Conservation (phyloP, 495 filamentous ascomycete species). For the Xanthoparmelia taractica region DNA sequence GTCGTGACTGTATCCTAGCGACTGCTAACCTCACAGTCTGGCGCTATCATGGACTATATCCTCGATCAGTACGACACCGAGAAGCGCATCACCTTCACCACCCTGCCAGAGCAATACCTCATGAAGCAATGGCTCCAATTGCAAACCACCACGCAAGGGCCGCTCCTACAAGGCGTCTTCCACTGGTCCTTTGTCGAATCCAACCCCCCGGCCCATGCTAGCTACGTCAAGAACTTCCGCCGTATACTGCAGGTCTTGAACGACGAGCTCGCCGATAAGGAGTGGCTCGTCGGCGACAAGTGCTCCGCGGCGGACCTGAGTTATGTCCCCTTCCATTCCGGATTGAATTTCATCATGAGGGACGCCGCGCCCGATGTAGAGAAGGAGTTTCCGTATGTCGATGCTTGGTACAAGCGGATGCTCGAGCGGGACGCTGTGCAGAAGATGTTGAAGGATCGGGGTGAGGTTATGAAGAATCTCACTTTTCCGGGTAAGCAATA, state of each 20-base stretch:
- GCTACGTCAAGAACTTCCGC: not conserved
- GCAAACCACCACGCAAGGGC: constrained; percentile 42
- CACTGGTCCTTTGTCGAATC: constrained; percentile 6
- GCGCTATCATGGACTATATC: constrained; percentile 56
- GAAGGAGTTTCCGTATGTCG: constrained; percentile 29
- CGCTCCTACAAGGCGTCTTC: constrained; percentile 13
- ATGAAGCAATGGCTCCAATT: constrained; percentile 38
- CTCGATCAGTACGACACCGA: constrained; percentile 51
- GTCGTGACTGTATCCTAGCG: not conserved
- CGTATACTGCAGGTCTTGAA: constrained; percentile 5
- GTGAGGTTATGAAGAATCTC: constrained; percentile 2
- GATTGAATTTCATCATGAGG: constrained; percentile 10
- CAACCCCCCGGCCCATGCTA: not conserved
- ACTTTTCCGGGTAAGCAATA: not conserved
- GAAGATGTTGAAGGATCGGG: constrained; percentile 13
- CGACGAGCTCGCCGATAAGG: constrained; percentile 4
- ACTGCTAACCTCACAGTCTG: constrained; percentile 44
- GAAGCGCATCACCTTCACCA: constrained; percentile 26
- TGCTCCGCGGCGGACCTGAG: constrained; percentile 12
- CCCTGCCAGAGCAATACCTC: constrained; percentile 36
- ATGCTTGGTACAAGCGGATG: constrained; percentile 30
- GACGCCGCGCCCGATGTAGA: constrained; percentile 15
- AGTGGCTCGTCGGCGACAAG: constrained; percentile 13
- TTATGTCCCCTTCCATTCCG: constrained; percentile 6
- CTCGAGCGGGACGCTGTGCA: constrained; percentile 23